Conservation (phyloP, 805 yeast genomes). For the Teunomyces lycoperdinae region DNA sequence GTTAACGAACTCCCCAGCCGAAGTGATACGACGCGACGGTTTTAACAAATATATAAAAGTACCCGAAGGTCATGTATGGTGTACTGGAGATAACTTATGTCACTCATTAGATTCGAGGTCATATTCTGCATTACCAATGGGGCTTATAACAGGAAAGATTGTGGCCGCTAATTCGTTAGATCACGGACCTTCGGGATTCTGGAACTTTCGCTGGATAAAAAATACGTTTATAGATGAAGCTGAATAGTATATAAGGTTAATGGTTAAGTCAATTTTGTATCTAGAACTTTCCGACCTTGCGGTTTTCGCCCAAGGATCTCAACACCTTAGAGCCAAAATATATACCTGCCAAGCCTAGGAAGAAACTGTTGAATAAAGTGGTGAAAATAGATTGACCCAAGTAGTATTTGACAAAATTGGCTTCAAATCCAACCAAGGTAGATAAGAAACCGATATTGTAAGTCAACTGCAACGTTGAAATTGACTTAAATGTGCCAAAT, state of each 20-base stretch:
- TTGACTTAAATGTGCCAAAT: constrained; percentile 34
- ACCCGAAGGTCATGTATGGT: constrained; percentile 96
- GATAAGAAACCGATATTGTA: constrained; percentile 46
- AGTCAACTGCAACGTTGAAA: constrained; percentile 32
- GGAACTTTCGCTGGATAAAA: constrained; percentile 54
- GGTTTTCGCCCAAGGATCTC: constrained; percentile 39
- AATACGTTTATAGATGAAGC: constrained; percentile 43
- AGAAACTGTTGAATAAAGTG: constrained; percentile 46
- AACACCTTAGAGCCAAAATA: constrained; percentile 67
- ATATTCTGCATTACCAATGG: constrained; percentile 89
- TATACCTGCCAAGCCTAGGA: constrained; percentile 53
- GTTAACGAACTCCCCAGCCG: constrained; percentile 31
- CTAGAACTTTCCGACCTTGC: constrained; percentile 25
- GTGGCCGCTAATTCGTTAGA: constrained; percentile 60
- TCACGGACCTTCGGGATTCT: constrained; percentile 44
- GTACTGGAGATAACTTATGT: constrained; percentile 90
- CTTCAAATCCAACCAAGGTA: constrained; percentile 50
- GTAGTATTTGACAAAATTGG: constrained; percentile 55
- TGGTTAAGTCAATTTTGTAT: not conserved
- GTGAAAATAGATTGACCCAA: constrained; percentile 58
- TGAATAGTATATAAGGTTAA: constrained; percentile 2
- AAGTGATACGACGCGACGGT: constrained; percentile 34
- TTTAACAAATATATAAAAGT: constrained; percentile 63
- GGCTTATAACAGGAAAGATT: constrained; percentile 80
- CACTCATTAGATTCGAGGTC: constrained; percentile 87